phyloP scores from a whole-genome alignment of 2,329 filamentous ascomycete genomes.

The Pseudogymnoascus sp. region DNA sequence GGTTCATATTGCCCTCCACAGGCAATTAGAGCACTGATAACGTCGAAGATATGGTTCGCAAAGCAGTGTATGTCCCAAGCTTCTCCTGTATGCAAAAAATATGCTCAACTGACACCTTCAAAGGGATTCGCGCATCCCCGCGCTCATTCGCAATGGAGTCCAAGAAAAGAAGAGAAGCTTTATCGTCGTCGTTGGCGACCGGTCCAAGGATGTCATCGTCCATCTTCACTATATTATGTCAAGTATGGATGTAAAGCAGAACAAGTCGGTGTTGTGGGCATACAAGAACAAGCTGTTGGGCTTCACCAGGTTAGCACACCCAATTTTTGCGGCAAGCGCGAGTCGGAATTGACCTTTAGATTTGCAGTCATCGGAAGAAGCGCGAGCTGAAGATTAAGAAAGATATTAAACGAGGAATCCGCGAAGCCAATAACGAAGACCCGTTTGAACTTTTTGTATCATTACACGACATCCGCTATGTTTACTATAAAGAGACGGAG shows the following conservation, averaged over 20 bases:
- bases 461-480: conserved; percentile 94
- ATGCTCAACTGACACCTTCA: conserved; percentile 13
- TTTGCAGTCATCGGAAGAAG: conserved; percentile 84
- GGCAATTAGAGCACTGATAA: conserved; percentile 6
- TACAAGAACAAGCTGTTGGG: conserved; percentile 97
- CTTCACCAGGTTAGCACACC: conserved; percentile 58
- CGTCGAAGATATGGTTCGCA: conserved; percentile 11
- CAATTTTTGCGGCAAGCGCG: not conserved
- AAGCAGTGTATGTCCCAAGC: conserved; percentile 14
- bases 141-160: conserved; percentile 83
- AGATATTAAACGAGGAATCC: conserved; percentile 89
- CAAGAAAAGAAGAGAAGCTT: conserved; percentile 97
- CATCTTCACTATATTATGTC: conserved; percentile 91
- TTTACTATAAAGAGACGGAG: conserved; percentile 99
- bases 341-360: conserved; percentile 11
- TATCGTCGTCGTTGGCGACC: conserved; percentile 92
- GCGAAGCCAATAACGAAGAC: conserved; percentile 87
- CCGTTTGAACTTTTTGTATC: conserved; percentile 97
- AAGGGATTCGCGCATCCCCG: conserved; percentile 82
- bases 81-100: not conserved
- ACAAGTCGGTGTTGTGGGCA: conserved; percentile 95
- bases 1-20: conserved; percentile 11
- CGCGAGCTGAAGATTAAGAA: conserved; percentile 97
- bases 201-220: conserved; percentile 93
- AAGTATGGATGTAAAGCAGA: conserved; percentile 81